Percentiles rank a stretch among this genome's conserved stretches.
Conservation (phyloP, 495 filamentous ascomycete species). For the Penicillium daleae region DNA sequence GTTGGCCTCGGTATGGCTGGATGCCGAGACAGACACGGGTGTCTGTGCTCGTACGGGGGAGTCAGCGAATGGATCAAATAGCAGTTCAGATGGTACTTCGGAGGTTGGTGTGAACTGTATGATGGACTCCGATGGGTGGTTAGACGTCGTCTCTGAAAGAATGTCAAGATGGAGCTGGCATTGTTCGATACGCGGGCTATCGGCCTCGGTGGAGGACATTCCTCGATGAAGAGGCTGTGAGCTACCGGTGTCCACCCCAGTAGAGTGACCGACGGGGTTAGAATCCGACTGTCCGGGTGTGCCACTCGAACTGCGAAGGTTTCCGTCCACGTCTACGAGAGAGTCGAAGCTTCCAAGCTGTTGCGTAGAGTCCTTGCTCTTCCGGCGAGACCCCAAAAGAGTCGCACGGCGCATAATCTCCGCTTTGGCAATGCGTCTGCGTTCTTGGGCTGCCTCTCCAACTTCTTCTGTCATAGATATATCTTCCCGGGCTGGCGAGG, state of each 20-base stretch:
- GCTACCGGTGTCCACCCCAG: constrained; percentile 48
- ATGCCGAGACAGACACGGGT: constrained; percentile 25
- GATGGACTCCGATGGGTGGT: constrained; percentile 44
- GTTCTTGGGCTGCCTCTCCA: constrained; percentile 69
- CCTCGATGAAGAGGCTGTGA: constrained; percentile 63
- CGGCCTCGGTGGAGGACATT: constrained; percentile 50
- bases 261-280: constrained; percentile 41
- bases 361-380: constrained; percentile 26
- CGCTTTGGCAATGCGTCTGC: constrained; percentile 67
- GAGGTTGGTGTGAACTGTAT: constrained; percentile 54
- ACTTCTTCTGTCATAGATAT: constrained; percentile 59
- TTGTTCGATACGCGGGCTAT: constrained; percentile 20
- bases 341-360: constrained; percentile 54
- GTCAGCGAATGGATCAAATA: constrained; percentile 32
- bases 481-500: constrained; percentile 38
- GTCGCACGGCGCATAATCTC: constrained; percentile 70
- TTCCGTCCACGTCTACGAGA: constrained; percentile 58
- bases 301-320: constrained; percentile 33
- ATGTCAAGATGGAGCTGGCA: constrained; percentile 36
- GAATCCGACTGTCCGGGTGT: constrained; percentile 9
- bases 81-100: constrained; percentile 33
- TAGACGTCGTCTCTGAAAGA: constrained; percentile 39
- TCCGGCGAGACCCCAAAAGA: constrained; percentile 44
- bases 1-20: constrained; percentile 39
- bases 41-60: constrained; percentile 19